Evolutionary conservation across 176 grass and related monocot genomes (phyloP), one percentile per base, ranked within the genome.

Genomic region (Panicum miliaceum): DNA sequence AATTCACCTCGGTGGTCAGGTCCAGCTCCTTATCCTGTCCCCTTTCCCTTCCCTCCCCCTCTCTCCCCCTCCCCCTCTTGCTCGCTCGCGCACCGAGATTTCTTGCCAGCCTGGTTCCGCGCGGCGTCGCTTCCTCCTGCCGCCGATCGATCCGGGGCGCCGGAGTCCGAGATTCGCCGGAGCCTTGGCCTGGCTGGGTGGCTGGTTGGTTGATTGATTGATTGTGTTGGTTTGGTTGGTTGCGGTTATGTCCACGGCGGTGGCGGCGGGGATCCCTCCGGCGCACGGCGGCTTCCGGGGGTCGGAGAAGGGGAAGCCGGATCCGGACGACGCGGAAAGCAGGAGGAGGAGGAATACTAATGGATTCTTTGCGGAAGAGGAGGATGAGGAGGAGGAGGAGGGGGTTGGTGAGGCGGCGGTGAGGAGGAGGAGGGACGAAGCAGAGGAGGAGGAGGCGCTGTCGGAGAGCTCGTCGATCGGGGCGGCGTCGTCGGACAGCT

Each of bases 401-500:
- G 23, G 29, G 27, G 19, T 18, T 37, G 42, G 15, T 1, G 68
- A 64, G 0, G 71, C 12, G 69, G 70, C 3, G 71, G 64, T 13
- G 61, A 40, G 25, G 62, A 57, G 8, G 37, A 18, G 2, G 40
- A 37, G 10, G 22, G 25, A 19, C 0, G 68, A 40, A 6, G 79
- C 41, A 12, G 89, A 69, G 23, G 78, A 51, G 10, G 83, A 19
- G 52, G 86, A 20, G 79, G 84, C 22, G 83, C 15, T 58, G 27
- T 81, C 82, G 56, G 88, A 88, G 6, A 51, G 7, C 32, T 84
- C 80, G 62, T 90, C 89, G 19, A 90, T 87, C 68, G 89, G 89
- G 29, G 74, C 45, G 22, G 42, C 79, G 73, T 90, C 91, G 12
- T 93, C 88, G 8, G 88, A 88, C 13, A 86, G 82, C 88, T 93